A percentile compares a stretch with the other conserved stretches of the same genome.
phyloP scores from a whole-genome alignment of 2,329 filamentous ascomycete species.

The Pseudogymnoascus sp. region DNA sequence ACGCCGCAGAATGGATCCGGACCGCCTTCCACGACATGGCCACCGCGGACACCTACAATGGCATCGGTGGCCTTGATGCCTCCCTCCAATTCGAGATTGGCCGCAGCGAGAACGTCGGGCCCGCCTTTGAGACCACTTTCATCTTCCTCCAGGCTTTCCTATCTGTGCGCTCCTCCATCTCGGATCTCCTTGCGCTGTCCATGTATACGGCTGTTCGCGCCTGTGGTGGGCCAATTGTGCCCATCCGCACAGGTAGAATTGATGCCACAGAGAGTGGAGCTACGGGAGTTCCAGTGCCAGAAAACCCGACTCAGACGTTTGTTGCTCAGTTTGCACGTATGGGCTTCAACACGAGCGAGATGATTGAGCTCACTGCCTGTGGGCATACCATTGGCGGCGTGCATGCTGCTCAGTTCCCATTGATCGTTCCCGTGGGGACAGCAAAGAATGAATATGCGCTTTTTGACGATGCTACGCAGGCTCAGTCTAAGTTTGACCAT shows the following conservation, averaged over 20 bases:
- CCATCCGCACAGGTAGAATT: slow-evolving; percentile 46
- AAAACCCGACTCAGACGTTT: slow-evolving; percentile 49
- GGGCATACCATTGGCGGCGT: slow-evolving; percentile 58
- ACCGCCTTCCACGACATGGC: slow-evolving; percentile 58
- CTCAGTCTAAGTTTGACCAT: slow-evolving; percentile 45
- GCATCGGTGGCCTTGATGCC: slow-evolving; percentile 50
- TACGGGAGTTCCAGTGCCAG: slow-evolving; percentile 50
- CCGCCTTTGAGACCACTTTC: slow-evolving; percentile 49
- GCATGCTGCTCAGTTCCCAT: slow-evolving; percentile 47
- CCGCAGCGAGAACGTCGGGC: slow-evolving; percentile 50
- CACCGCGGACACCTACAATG: slow-evolving; percentile 43
- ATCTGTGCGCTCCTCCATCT: slow-evolving; percentile 44
- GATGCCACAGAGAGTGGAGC: slow-evolving; percentile 46
- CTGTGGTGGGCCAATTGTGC: slow-evolving; percentile 52
- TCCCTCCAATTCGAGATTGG: slow-evolving; percentile 55
- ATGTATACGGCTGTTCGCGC: slow-evolving; percentile 53
- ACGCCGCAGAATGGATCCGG: slow-evolving; percentile 56
- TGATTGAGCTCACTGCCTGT: slow-evolving; percentile 56
- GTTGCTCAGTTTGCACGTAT: slow-evolving; percentile 50
- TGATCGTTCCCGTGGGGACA: slow-evolving; percentile 43
- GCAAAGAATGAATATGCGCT: slow-evolving; percentile 38
- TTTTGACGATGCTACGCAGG: slow-evolving; percentile 43
- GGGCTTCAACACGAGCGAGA: slow-evolving; percentile 50
- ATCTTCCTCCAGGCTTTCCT: slow-evolving; percentile 49
- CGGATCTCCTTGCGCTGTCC: slow-evolving; percentile 53